These are phyloP conservation scores for Blastocystis sp. DNA, from an alignment of 352 stramenopile genomes.

Conservation along the genomic window DNA sequence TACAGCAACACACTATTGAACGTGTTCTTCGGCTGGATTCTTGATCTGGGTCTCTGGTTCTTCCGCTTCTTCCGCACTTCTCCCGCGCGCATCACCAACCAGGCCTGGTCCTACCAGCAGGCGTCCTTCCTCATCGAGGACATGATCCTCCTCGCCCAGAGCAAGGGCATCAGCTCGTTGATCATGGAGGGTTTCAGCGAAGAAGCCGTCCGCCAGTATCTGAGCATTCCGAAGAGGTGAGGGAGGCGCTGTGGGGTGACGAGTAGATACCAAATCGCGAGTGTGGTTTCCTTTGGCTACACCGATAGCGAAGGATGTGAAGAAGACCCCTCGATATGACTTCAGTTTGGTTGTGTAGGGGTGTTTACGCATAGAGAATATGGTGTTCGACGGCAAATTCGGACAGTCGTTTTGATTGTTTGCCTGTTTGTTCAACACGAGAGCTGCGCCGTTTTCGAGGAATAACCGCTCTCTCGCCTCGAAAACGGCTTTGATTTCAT, in stretches of 20 bases:
- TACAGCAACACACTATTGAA: slow-evolving; percentile 32
- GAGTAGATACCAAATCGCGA: slow-evolving; percentile 48
- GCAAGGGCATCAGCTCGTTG: slow-evolving; percentile 62
- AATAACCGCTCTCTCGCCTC: not conserved
- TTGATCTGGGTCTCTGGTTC: slow-evolving; percentile 23
- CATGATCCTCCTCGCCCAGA: slow-evolving; percentile 46
- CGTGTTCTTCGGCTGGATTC: slow-evolving; percentile 60
- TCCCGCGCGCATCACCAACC: not conserved
- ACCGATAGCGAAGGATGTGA: slow-evolving; percentile 3
- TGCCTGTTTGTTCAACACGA: not conserved
- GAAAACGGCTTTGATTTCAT: not conserved
- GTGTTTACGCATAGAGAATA: slow-evolving; percentile 5
- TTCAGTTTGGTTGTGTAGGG: not conserved
- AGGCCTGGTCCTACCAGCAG: slow-evolving; percentile 65
- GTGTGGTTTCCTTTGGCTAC: slow-evolving; percentile 60
- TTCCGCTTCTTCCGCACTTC: slow-evolving; percentile 20
- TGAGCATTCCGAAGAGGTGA: slow-evolving; percentile 40
- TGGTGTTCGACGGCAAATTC: slow-evolving; percentile 43
- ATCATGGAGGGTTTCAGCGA: slow-evolving; percentile 67
- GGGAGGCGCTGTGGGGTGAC: not conserved
- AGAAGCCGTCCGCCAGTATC: not conserved
- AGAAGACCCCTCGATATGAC: slow-evolving; percentile 14
- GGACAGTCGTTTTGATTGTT: slow-evolving; percentile 35
- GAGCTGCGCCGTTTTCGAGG: not conserved
- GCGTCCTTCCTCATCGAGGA: slow-evolving; percentile 48